phyloP scores from a whole-genome alignment of 768 basidiomycete species.

The Tulasnella sp. region DNA sequence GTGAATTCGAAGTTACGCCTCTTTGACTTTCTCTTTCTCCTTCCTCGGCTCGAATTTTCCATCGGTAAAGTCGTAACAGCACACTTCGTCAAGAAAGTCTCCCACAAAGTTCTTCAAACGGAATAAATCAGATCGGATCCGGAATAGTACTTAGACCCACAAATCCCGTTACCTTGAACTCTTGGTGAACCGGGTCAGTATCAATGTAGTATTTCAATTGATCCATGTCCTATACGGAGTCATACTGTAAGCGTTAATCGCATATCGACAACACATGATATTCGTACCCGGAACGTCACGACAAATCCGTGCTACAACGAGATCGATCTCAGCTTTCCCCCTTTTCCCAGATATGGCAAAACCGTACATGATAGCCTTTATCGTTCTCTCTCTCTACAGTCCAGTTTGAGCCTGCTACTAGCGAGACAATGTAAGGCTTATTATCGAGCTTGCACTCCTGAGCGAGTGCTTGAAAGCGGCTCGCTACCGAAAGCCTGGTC shows the following conservation, averaged over 20 bases:
- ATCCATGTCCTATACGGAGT: neutral
- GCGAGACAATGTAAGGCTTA: constrained; percentile 2
- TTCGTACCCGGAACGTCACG: neutral
- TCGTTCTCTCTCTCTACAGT: neutral
- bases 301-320: constrained; percentile 4
- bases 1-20: too few species aligned
- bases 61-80: too few species aligned
- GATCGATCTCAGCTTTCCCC: neutral
- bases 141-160: too few species aligned
- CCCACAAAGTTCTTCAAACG: too few species aligned
- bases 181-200: neutral
- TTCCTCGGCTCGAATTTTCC: too few species aligned
- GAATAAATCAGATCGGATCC: too few species aligned
- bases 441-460: neutral
- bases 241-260: neutral
- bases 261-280: neutral
- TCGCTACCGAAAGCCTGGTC: neutral
- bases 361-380: constrained; percentile 3
- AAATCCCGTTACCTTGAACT: constrained; percentile 8
- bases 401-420: neutral
- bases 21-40: too few species aligned
- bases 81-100: too few species aligned
- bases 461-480: neutral
- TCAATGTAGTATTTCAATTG: neutral
- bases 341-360: neutral